These are phyloP conservation scores for Trematosphaeria pertusa DNA, from an alignment of 2,329 filamentous ascomycete genomes.

Conservation along the genomic window DNA sequence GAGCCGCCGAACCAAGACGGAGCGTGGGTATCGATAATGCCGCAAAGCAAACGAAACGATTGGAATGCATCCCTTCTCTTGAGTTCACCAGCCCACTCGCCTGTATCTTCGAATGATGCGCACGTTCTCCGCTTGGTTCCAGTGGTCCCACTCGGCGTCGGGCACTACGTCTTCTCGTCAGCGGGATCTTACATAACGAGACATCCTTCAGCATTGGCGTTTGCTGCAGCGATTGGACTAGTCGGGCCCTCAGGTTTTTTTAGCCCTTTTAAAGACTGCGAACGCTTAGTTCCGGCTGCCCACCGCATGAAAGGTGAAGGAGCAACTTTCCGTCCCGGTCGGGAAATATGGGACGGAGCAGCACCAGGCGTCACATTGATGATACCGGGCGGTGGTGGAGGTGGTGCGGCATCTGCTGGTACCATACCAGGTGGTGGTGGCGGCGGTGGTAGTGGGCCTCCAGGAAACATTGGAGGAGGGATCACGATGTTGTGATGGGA, in stretches of 20 bases:
- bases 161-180: slow-evolving; percentile 15
- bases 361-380: slow-evolving; percentile 3
- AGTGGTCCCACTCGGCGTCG: slow-evolving; percentile 12
- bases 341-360: background rate
- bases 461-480: background rate
- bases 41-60: slow-evolving; percentile 1
- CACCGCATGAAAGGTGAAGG: slow-evolving; percentile 15
- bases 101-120: slow-evolving; percentile 13
- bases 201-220: slow-evolving; percentile 11
- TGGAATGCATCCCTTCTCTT: background rate
- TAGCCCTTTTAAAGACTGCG: slow-evolving; percentile 9
- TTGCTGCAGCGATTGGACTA: slow-evolving; percentile 5
- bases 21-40: no score
- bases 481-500: slow-evolving; percentile 9
- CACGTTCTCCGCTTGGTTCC: slow-evolving; percentile 10
- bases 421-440: slow-evolving; percentile 9
- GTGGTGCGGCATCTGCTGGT: slow-evolving; percentile 12
- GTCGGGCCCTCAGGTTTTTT: slow-evolving; percentile 7
- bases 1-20: no score
- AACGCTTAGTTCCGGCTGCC: slow-evolving; percentile 14
- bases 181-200: slow-evolving; percentile 13
- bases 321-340: slow-evolving; percentile 2
- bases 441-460: slow-evolving; percentile 1
- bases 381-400: slow-evolving; percentile 13
- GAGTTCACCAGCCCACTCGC: slow-evolving; percentile 4